Conservation (phyloP, 768 basidiomycete genomes). For the Sutorius australiensis region DNA sequence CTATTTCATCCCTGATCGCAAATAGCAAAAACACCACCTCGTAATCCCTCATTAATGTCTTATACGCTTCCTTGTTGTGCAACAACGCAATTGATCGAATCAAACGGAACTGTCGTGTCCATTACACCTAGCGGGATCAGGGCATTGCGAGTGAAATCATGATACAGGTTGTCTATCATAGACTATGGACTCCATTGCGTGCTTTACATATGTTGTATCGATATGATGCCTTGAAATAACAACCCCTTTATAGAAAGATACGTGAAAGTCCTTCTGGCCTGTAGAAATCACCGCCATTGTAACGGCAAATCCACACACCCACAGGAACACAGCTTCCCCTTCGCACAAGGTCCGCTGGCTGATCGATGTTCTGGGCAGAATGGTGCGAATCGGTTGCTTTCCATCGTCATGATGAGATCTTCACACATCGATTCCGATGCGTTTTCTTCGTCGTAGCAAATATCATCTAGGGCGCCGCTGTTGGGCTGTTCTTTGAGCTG, state of each 20-base stretch:
- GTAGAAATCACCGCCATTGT: conserved; percentile 21
- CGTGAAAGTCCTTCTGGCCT: conserved; percentile 2
- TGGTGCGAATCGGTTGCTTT: conserved; percentile 17
- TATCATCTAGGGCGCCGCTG: conserved; percentile 1
- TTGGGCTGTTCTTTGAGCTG: conserved; percentile 20
- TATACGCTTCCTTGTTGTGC: conserved; percentile 9
- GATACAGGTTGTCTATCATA: conserved; percentile 24
- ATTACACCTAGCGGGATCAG: conserved; percentile 2
- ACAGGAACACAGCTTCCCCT: conserved; percentile 17
- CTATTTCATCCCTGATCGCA: conserved; percentile 2
- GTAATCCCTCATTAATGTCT: conserved; percentile 9
- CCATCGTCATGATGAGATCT: conserved; percentile 10
- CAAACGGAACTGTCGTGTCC: not conserved
- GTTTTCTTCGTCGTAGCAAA: conserved; percentile 11
- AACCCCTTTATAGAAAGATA: conserved; percentile 1
- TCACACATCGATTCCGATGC: conserved; percentile 17
- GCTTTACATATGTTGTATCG: conserved; percentile 26
- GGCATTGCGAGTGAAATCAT: not conserved
- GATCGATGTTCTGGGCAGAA: conserved; percentile 14
- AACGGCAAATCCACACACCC: conserved; percentile 18
- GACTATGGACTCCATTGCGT: conserved; percentile 14
- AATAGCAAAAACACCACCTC: not conserved
- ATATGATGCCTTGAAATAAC: conserved; percentile 23
- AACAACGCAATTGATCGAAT: conserved; percentile 1
- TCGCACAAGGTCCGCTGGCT: conserved; percentile 15